Percentiles rank a stretch among this genome's conserved stretches.
Conservation (phyloP, 495 filamentous ascomycete species). For the Extremus antarcticus region DNA sequence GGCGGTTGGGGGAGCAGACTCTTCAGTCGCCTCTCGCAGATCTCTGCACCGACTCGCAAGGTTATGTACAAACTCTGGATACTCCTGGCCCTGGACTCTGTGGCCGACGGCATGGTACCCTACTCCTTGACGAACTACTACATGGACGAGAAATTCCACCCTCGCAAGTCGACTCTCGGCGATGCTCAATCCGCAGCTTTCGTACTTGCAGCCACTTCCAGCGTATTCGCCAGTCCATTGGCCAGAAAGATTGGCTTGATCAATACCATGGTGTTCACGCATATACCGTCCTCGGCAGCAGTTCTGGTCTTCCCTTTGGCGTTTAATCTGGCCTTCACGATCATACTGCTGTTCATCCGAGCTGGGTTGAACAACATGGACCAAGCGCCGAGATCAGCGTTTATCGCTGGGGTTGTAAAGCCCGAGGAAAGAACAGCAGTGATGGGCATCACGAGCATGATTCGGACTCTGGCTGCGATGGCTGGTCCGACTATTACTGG, state of each 20-base stretch:
- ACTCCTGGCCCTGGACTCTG: conserved; percentile 65
- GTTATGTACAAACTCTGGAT: conserved; percentile 45
- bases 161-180: conserved; percentile 59
- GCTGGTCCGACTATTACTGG: conserved; percentile 62
- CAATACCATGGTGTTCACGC: conserved; percentile 81
- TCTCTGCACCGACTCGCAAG: conserved; percentile 12
- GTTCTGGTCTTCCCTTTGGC: conserved; percentile 59
- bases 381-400: conserved; percentile 67
- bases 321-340: conserved; percentile 43
- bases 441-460: conserved; percentile 29
- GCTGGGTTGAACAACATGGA: conserved; percentile 69
- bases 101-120: conserved; percentile 67
- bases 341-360: conserved; percentile 52
- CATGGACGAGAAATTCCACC: conserved; percentile 64
- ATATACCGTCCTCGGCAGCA: conserved; percentile 64
- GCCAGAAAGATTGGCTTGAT: conserved; percentile 68
- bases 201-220: conserved; percentile 55
- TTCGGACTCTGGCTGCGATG: conserved; percentile 27
- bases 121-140: conserved; percentile 36
- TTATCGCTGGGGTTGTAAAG: conserved; percentile 60
- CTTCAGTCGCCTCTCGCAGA: conserved; percentile 7
- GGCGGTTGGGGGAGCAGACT: background rate
- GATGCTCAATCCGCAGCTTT: conserved; percentile 56
- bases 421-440: conserved; percentile 64
- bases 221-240: conserved; percentile 63